Conservation (phyloP, 306 rosid species). For the Sindora glabra region DNA sequence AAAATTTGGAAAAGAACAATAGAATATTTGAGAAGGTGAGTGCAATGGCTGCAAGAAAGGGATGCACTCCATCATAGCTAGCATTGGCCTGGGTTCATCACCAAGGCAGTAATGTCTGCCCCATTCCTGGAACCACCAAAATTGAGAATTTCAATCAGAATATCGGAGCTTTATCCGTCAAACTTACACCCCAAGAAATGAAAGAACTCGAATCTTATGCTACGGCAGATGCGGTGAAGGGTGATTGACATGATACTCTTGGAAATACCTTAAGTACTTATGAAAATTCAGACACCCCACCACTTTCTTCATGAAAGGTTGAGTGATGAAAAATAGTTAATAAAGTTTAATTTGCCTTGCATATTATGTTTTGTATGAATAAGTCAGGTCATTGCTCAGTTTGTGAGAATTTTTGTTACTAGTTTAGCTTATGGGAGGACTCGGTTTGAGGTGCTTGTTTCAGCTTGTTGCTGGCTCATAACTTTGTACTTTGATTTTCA, state of each 20-base stretch:
- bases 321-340: neutral
- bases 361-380: no score
- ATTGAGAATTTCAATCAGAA: conserved; percentile 50
- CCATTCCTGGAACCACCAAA: conserved; percentile 83
- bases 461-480: no score
- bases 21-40: conserved; percentile 44
- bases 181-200: conserved; percentile 53
- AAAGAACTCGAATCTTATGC: conserved; percentile 50
- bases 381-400: no score
- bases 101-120: conserved; percentile 58
- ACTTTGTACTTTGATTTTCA: no score
- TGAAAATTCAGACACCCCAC: conserved; percentile 49
- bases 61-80: conserved; percentile 53
- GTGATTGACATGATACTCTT: conserved; percentile 22
- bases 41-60: conserved; percentile 52
- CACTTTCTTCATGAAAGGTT: conserved; percentile 48
- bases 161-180: conserved; percentile 50
- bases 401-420: no score
- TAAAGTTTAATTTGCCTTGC: no score
- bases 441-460: no score
- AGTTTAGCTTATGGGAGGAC: no score
- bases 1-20: conserved; percentile 53
- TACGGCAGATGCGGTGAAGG: conserved; percentile 31
- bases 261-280: neutral
- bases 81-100: conserved; percentile 67